Base-by-base conservation (phyloP, 75 land plant genomes). In the Ceratopteris richardii region DNA sequence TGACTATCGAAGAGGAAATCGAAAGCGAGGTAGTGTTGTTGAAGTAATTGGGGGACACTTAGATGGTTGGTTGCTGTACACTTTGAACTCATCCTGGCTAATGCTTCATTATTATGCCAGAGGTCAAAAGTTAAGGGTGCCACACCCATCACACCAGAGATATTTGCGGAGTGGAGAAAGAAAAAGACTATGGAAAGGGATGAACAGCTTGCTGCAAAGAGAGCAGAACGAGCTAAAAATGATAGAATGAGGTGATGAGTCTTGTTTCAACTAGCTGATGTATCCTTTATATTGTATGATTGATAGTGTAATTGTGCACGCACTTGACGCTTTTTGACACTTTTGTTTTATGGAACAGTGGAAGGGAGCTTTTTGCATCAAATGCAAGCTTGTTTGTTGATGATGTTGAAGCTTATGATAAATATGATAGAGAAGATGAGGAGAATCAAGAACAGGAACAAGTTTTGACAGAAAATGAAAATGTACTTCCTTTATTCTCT, bases 311-410 rank as follows among this genome's bases (percentile, higher is more conserved):
- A 10, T 51, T 51, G n/a, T 7, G 53, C 18, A 40, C 42, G 13
- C 42, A 40, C 14, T 9, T 40, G 9, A 40, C 42, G 13, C 9
- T 10, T 40, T 10, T 40, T 62, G 27, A 31, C 10, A 27, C 53
- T 37, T 29, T 19, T 62, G 25, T 64, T 18, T 25, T 0, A 18
- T 63, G 41, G 66, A 57, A 19, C 88, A 95, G 99, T 82, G 99
- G 99, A 23, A 87, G 97, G 55, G 99, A 95, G 77, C 68, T 95
- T 31, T 95, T 95, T 64, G 67, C 87, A 21, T 62, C 88, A 51
- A 80, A 95, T 82, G 83, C 99, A 33, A 95, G 97, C 55, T 67
- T 86, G 78, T 95, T 95, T 78, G 92, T 95, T 57, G 99, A 95
- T 71, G 99, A 95, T 80, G 87, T 67, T 31, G 99, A 90, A 70